Conservation (phyloP, 306 rosid genomes). For the Fagus sylvatica region DNA sequence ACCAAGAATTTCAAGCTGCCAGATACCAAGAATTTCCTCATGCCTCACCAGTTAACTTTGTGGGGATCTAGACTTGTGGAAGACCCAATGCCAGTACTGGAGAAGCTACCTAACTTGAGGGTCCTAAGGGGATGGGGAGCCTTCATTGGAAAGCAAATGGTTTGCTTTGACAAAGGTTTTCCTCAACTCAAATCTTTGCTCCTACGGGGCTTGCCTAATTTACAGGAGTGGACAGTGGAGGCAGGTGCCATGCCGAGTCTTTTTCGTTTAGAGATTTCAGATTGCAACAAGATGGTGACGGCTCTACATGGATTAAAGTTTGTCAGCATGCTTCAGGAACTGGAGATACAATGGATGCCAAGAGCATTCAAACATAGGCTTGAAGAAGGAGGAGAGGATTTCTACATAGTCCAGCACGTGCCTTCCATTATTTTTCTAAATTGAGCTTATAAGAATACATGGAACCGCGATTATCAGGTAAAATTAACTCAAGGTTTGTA, state of each 20-base stretch:
- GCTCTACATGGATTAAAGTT: constrained; percentile 52
- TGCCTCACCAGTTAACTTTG: constrained; percentile 38
- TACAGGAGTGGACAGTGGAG: constrained; percentile 53
- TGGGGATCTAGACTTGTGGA: constrained; percentile 32
- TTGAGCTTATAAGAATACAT: neutral
- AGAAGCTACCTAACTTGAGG: constrained; percentile 45
- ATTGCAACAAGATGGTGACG: constrained; percentile 25
- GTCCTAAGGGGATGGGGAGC: constrained; percentile 38
- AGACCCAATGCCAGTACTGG: constrained; percentile 45
- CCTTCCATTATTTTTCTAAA: constrained; percentile 27
- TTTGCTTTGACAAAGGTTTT: constrained; percentile 43
- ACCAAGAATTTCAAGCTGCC: neutral
- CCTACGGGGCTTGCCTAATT: constrained; percentile 20
- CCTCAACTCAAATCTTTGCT: constrained; percentile 39
- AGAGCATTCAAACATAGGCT: constrained; percentile 34
- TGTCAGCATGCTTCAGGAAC: constrained; percentile 30
- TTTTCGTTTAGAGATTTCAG: constrained; percentile 21
- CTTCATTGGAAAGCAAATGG: constrained; percentile 37
- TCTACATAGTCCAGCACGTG: constrained; percentile 46
- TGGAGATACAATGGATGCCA: constrained; percentile 43
- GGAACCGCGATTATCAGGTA: neutral
- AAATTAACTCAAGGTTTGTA: neutral
- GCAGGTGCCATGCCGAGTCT: constrained; percentile 39
- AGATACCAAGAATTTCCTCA: no score
- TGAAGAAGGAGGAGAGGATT: constrained; percentile 42